Evolutionary conservation across 345 rosid genomes (phyloP).

Genomic region (Hirschfeldia incana): DNA sequence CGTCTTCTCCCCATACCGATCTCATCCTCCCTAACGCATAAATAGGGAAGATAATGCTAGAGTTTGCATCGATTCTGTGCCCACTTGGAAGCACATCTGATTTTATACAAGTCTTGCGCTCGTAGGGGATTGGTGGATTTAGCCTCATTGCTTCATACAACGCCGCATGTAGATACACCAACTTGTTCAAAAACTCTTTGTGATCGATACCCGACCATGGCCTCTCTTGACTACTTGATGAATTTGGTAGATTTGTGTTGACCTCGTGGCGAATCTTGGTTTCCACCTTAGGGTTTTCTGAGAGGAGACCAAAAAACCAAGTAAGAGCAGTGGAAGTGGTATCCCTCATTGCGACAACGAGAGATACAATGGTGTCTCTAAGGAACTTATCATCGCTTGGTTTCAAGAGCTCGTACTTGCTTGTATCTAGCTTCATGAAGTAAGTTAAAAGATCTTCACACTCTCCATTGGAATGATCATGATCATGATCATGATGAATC

Average conservation of each 20-base stretch:
- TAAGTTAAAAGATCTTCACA: background rate
- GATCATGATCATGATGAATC: background rate
- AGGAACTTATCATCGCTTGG: conserved; percentile 38
- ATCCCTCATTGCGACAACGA: conserved; percentile 46
- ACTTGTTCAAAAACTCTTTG: background rate
- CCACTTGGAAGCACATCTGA: background rate
- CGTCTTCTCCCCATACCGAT: conserved; percentile 28
- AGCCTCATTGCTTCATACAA: background rate
- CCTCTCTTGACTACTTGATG: background rate
- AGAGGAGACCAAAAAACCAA: conserved; percentile 52
- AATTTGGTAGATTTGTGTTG: background rate
- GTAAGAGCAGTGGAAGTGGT: conserved; percentile 18
- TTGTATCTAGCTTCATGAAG: background rate
- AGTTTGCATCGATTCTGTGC: background rate
- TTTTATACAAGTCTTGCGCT: background rate
- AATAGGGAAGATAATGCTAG: background rate
- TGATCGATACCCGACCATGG: no score
- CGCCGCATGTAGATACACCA: background rate
- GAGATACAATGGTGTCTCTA: conserved; percentile 42
- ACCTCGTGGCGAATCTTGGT: conserved; percentile 29
- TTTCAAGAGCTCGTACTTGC: background rate
- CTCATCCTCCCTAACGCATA: conserved; percentile 39
- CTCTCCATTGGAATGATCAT: conserved; percentile 11
- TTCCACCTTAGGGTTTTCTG: conserved; percentile 37
- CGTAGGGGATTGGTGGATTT: background rate